These are phyloP conservation scores for Pseudogymnoascus sp. DNA, from an alignment of 2,329 filamentous ascomycete genomes.

Conservation along the genomic window DNA sequence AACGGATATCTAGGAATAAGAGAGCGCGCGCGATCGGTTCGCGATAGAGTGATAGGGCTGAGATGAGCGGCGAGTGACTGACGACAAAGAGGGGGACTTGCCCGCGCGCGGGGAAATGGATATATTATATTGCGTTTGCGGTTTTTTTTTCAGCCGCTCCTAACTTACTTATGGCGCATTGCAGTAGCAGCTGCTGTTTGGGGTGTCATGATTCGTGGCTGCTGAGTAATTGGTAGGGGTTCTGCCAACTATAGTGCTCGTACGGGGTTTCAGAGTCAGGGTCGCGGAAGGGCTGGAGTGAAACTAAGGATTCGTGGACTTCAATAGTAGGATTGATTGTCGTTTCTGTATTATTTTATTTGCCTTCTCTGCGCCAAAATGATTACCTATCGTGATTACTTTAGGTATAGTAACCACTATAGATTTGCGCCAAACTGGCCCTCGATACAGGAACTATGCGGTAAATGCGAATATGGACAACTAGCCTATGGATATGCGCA, in stretches of 20 bases:
- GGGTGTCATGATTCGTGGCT: neutral
- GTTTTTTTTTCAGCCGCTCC: neutral
- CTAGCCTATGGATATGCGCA: no score
- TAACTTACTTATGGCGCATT: neutral
- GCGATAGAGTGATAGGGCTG: neutral
- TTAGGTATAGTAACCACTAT: no score
- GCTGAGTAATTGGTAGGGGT: neutral
- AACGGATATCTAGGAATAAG: neutral
- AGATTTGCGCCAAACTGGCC: no score
- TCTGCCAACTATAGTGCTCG: neutral
- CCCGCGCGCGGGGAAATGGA: neutral
- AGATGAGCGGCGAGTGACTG: neutral
- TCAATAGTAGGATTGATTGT: neutral
- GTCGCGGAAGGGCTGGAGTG: neutral
- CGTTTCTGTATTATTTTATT: neutral
- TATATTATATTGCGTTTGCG: neutral
- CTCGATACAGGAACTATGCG: no score
- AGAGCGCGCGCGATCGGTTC: neutral
- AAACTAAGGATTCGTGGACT: neutral
- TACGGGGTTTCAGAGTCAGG: neutral
- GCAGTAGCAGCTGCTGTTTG: neutral
- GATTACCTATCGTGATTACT: neutral
- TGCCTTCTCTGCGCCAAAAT: neutral
- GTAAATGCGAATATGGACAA: no score
- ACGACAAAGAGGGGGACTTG: neutral